A percentile compares a stretch with the other conserved stretches of the same genome.
Conservation (phyloP, 495 filamentous ascomycete genomes). For the Umbilicaria muhlenbergii region DNA sequence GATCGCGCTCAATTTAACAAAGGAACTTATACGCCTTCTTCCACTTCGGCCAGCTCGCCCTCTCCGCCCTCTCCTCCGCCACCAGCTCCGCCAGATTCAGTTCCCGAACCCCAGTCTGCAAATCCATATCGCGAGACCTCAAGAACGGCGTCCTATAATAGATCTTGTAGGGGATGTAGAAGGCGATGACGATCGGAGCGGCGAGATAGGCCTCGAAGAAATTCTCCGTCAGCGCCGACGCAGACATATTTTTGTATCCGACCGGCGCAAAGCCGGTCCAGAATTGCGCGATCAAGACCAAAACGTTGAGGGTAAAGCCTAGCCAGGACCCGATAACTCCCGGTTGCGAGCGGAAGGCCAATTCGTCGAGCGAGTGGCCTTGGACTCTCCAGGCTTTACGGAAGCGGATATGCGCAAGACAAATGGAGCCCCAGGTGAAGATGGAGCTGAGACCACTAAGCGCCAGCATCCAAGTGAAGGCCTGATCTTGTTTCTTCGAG, state of each 20-base stretch:
- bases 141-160: conserved; percentile 55
- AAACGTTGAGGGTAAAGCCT: conserved; percentile 59
- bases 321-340: conserved; percentile 75
- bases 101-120: conserved; percentile 79
- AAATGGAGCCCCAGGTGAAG: conserved; percentile 90
- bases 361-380: conserved; percentile 53
- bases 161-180: conserved; percentile 70
- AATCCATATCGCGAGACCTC: conserved; percentile 56
- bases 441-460: conserved; percentile 77
- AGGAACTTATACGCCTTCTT: conserved; percentile 56
- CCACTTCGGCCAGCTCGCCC: conserved; percentile 62
- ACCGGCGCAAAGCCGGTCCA: conserved; percentile 81
- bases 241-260: conserved; percentile 30
- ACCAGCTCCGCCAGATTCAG: conserved; percentile 62
- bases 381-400: conserved; percentile 58
- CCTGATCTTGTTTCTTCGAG: conserved; percentile 40
- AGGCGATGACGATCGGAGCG: conserved; percentile 60
- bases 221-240: conserved; percentile 29
- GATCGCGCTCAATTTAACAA: conserved; percentile 23
- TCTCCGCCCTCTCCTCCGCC: conserved; percentile 60
- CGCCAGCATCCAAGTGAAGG: conserved; percentile 80
- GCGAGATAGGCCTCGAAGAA: conserved; percentile 78
- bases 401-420: conserved; percentile 82
- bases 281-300: conserved; percentile 85
- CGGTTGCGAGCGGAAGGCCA: conserved; percentile 67